Evolutionary conservation across 345 rosid genomes (phyloP).

Genomic region (Populus alba): DNA sequence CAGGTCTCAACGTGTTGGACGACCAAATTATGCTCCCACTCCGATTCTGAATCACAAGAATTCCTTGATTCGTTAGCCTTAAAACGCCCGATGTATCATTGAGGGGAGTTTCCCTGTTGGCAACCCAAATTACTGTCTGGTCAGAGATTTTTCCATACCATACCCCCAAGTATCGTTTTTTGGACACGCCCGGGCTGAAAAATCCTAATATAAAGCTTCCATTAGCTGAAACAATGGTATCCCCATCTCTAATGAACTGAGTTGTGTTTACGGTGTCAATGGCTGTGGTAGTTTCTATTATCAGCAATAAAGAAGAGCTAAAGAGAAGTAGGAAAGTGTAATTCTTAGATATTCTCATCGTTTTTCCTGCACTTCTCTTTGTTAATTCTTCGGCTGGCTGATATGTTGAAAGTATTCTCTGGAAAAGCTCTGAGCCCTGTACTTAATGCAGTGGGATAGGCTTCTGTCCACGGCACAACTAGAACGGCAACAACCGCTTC

Average conservation of each 20-base stretch:
- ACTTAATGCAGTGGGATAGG: too few species aligned
- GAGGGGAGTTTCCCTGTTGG: too few species aligned
- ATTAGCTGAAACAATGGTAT: not conserved
- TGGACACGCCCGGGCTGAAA: not conserved
- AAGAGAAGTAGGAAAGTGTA: not conserved
- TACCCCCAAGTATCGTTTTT: not conserved
- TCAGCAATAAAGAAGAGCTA: not conserved
- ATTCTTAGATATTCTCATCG: not conserved
- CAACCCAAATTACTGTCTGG: too few species aligned
- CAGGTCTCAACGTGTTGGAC: too few species aligned
- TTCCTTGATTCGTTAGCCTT: too few species aligned
- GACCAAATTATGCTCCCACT: too few species aligned
- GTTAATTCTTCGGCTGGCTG: not conserved
- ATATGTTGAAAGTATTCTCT: too few species aligned
- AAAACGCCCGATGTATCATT: too few species aligned
- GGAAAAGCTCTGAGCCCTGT: too few species aligned
- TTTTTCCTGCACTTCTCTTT: not conserved
- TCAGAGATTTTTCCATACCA: not conserved
- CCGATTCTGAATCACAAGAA: too few species aligned
- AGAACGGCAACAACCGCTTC: too few species aligned
- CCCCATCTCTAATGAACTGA: slow-evolving; percentile 3
- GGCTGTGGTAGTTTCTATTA: not conserved
- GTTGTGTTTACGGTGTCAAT: slow-evolving; percentile 4
- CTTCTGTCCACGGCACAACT: too few species aligned
- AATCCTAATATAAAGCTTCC: not conserved